Percentiles rank a stretch among this genome's conserved stretches.
Evolutionary conservation across 2,329 filamentous ascomycete species (phyloP).

Genomic region (Sporothrix brunneoviolacea): DNA sequence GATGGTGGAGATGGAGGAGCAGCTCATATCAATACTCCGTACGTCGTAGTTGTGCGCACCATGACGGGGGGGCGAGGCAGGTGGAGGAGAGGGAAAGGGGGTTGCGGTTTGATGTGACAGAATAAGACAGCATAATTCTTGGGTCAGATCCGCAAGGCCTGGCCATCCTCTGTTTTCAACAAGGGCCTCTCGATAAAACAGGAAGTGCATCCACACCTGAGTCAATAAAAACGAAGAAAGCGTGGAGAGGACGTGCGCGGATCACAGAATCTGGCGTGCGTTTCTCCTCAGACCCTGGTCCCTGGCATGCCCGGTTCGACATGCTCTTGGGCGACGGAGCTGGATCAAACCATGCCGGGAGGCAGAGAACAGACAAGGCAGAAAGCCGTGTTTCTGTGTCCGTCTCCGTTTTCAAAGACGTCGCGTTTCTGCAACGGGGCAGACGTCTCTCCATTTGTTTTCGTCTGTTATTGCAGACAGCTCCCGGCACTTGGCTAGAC

Average conservation of each 20-base stretch:
- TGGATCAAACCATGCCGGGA: conserved; percentile 21
- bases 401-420: too few species aligned
- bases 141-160: conserved; percentile 19
- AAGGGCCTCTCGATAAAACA: too few species aligned
- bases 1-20: too few species aligned
- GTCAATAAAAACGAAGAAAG: conserved; percentile 6
- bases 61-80: too few species aligned
- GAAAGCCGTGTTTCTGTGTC: background rate
- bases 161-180: too few species aligned
- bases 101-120: conserved; percentile 27
- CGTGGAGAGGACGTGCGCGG: conserved; percentile 22
- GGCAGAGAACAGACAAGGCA: background rate
- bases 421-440: too few species aligned
- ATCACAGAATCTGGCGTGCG: conserved; percentile 17
- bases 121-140: conserved; percentile 30
- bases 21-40: too few species aligned
- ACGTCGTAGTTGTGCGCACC: too few species aligned
- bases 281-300: conserved; percentile 18
- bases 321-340: conserved; percentile 19
- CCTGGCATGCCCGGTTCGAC: conserved; percentile 11
- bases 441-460: too few species aligned
- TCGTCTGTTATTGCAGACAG: too few species aligned
- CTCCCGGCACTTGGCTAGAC: too few species aligned
- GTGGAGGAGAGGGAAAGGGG: conserved; percentile 15
- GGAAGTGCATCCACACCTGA: too few species aligned